Conservation (phyloP, 768 basidiomycete genomes). For the Lactifluus subvellereus region DNA sequence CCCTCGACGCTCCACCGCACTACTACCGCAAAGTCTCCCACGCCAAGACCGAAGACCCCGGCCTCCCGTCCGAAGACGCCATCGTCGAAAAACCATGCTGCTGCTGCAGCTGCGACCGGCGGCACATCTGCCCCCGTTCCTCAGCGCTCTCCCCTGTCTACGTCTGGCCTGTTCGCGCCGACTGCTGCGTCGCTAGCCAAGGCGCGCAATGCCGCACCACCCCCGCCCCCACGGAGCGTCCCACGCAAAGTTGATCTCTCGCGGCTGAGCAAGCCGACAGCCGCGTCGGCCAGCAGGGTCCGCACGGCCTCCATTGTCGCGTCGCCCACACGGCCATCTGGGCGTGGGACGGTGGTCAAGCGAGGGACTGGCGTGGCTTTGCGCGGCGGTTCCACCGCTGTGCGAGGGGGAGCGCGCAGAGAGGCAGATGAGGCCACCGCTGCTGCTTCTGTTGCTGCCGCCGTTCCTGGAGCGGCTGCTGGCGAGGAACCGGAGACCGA, state of each 20-base stretch:
- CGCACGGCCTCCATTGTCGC: constrained; percentile 32
- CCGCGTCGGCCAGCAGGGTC: constrained; percentile 63
- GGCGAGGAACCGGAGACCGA: constrained; percentile 4
- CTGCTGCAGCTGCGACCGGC: background rate
- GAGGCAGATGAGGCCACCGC: constrained; percentile 24
- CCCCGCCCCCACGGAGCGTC: constrained; percentile 49
- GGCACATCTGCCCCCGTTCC: background rate
- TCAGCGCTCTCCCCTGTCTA: constrained; percentile 29
- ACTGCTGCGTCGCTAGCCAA: constrained; percentile 78
- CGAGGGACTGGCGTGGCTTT: constrained; percentile 9
- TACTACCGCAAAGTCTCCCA: constrained; percentile 27
- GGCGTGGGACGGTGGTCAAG: constrained; percentile 29
- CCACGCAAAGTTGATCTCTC: constrained; percentile 47
- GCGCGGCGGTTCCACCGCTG: constrained; percentile 26
- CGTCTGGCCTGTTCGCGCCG: constrained; percentile 68
- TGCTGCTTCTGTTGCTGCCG: constrained; percentile 17
- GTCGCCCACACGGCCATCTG: constrained; percentile 26
- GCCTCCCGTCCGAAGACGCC: constrained; percentile 30
- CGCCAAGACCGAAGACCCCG: constrained; percentile 34
- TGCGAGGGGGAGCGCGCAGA: constrained; percentile 26
- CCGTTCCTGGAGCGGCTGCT: constrained; percentile 27
- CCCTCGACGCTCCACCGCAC: constrained; percentile 23
- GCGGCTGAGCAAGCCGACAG: constrained; percentile 77
- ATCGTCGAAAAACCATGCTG: constrained; percentile 10
- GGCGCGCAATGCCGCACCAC: constrained; percentile 49